phyloP scores from a whole-genome alignment of 495 filamentous ascomycete species.

The Penicillium coffeae region DNA sequence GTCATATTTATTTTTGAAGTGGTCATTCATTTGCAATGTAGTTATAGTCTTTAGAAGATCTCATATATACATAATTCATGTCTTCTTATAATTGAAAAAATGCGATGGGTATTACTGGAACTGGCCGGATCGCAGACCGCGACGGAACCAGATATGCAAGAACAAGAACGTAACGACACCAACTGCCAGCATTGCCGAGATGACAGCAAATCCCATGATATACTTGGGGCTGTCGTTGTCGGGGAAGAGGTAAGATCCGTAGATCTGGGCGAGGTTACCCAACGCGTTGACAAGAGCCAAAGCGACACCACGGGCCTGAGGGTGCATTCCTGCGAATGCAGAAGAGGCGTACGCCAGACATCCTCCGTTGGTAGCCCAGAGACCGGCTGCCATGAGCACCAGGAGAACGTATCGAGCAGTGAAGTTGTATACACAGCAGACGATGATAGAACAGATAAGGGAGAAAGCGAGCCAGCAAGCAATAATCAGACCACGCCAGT shows the following conservation, averaged over 20 bases:
- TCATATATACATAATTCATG: too few relatives aligned
- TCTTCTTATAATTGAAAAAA: too few relatives aligned
- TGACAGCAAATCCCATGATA: constrained; percentile 35
- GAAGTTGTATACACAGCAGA: constrained; percentile 40
- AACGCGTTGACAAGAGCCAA: constrained; percentile 49
- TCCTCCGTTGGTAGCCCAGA: constrained; percentile 45
- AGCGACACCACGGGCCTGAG: constrained; percentile 34
- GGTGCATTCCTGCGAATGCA: constrained; percentile 35
- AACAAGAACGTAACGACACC: constrained; percentile 26
- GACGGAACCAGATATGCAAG: constrained; percentile 28
- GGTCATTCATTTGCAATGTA: too few relatives aligned
- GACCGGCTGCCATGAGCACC: constrained; percentile 47
- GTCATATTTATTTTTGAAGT: too few relatives aligned
- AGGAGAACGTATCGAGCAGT: constrained; percentile 50
- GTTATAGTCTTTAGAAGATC: too few relatives aligned
- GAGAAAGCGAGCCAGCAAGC: constrained; percentile 37
- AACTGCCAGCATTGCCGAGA: constrained; percentile 36
- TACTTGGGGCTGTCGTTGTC: constrained; percentile 32
- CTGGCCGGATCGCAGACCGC: too few relatives aligned
- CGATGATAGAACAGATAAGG: constrained; percentile 38
- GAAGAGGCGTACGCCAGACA: constrained; percentile 41
- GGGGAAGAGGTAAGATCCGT: constrained; percentile 41
- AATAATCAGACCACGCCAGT: constrained; percentile 24
- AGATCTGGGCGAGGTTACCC: constrained; percentile 50
- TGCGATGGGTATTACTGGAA: too few relatives aligned